Evolutionary conservation across 2,329 filamentous ascomycete species (phyloP).

Genomic region (Chaetothyriales sp.): DNA sequence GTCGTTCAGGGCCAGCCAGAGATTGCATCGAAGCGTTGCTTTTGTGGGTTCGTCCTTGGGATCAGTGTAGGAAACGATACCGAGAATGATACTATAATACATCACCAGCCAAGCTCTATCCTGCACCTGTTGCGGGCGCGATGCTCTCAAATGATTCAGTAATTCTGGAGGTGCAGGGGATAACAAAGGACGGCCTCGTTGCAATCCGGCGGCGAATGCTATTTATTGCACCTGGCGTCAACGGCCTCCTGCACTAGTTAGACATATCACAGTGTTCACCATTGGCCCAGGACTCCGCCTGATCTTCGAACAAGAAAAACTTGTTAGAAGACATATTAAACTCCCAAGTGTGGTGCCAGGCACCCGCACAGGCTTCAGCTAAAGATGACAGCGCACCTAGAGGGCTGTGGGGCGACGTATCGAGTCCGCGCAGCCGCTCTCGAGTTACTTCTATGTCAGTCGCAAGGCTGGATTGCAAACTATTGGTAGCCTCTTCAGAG

Average conservation of each 20-base stretch:
- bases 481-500: constrained; percentile 1
- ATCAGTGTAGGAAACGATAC: constrained; percentile 1
- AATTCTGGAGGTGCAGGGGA: constrained; percentile 1
- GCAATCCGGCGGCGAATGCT: constrained; percentile 1
- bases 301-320: constrained; percentile 1
- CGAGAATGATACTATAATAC: constrained; percentile 3
- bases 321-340: background rate
- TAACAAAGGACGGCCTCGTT: constrained; percentile 2
- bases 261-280: background rate
- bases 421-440: background rate
- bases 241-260: background rate
- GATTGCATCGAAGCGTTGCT: constrained; percentile 1
- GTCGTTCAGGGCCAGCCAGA: too few species aligned
- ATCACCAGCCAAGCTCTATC: constrained; percentile 3
- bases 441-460: constrained; percentile 2
- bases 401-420: background rate
- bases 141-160: constrained; percentile 1
- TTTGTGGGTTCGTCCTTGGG: constrained; percentile 1
- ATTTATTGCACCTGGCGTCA: background rate
- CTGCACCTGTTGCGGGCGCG: constrained; percentile 1
- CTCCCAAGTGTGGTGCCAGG: background rate
- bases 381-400: constrained; percentile 1
- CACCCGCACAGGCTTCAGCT: background rate
- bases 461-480: background rate
- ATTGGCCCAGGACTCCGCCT: background rate